A percentile compares a stretch with the other conserved stretches of the same genome.
Evolutionary conservation across 2,329 filamentous ascomycete genomes (phyloP).

Genomic region (Pestalotiopsis sp.): DNA sequence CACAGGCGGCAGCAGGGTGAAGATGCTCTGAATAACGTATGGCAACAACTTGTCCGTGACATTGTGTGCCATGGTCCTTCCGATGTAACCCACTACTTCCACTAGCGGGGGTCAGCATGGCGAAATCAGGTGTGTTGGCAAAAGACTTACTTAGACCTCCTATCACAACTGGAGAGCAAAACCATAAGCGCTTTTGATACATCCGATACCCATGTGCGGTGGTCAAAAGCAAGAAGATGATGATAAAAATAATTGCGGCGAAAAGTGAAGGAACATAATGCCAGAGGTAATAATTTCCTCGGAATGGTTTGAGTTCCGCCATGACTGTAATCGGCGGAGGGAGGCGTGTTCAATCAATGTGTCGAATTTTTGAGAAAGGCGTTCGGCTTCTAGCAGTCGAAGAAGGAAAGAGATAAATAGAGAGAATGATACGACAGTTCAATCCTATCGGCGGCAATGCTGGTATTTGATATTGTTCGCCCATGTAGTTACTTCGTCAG

Average conservation of each 20-base stretch:
- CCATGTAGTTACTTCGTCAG: neutral
- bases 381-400: neutral
- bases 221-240: conserved; percentile 43
- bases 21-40: conserved; percentile 44
- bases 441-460: neutral
- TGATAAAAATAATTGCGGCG: conserved; percentile 44
- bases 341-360: neutral
- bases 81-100: neutral
- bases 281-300: conserved; percentile 37
- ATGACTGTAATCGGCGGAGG: neutral
- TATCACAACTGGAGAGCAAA: conserved; percentile 50
- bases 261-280: conserved; percentile 42
- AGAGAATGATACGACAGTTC: neutral
- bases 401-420: neutral
- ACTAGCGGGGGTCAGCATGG: neutral
- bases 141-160: conserved; percentile 48
- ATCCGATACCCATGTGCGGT: conserved; percentile 44
- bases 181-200: conserved; percentile 48
- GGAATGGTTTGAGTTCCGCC: conserved; percentile 7
- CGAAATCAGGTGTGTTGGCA: conserved; percentile 11
- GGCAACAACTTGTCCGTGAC: conserved; percentile 34
- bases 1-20: conserved; percentile 48
- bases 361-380: neutral
- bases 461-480: neutral
- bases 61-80: neutral